phyloP scores from a whole-genome alignment of 495 filamentous ascomycete species.

The Hyaloscypha finlandica region DNA sequence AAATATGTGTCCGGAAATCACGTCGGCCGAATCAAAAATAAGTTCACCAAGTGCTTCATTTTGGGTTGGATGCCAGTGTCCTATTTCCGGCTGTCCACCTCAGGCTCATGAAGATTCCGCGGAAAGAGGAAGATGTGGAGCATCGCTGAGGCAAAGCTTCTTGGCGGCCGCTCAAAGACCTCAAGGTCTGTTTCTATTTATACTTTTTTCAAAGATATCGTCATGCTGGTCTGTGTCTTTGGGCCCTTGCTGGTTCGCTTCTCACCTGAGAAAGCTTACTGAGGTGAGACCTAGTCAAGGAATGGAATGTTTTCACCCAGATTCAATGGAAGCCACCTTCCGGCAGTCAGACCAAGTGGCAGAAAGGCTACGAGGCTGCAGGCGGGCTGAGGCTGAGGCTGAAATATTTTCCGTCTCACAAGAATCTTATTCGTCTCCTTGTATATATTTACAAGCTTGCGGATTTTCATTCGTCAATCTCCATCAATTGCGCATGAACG shows the following conservation, averaged over 20 bases:
- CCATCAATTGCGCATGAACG: not conserved
- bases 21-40: conserved; percentile 6
- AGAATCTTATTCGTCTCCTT: not conserved
- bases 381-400: not conserved
- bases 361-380: conserved; percentile 1
- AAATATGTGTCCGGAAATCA: not conserved
- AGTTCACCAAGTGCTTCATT: not conserved
- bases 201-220: not conserved
- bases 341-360: not conserved
- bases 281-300: not conserved
- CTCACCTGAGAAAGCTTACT: not conserved
- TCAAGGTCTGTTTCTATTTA: not conserved
- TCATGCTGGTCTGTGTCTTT: not conserved
- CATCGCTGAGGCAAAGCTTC: not conserved
- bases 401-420: not conserved
- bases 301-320: not conserved
- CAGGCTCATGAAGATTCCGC: not conserved
- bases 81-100: not conserved
- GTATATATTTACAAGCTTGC: not conserved
- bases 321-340: not conserved
- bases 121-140: not conserved
- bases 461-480: not conserved
- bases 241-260: not conserved
- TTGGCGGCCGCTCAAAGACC: not conserved
- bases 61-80: conserved; percentile 1